Evolutionary conservation across 495 filamentous ascomycete species (phyloP), one percentile per base, ranked within the genome.

Genomic region (Penicillium pulvis): DNA sequence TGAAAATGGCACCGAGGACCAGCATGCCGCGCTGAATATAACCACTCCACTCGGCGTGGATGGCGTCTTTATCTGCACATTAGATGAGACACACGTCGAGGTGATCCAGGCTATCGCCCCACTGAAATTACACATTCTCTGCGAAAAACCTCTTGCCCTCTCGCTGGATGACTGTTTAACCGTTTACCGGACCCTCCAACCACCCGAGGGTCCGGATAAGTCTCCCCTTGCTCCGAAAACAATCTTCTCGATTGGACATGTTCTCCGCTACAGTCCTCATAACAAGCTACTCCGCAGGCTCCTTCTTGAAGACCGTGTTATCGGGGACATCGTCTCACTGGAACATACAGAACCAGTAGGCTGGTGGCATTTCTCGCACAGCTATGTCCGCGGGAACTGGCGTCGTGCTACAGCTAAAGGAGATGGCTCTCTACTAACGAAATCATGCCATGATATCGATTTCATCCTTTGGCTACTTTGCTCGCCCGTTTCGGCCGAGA

Each of bases 341-440:
- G 90, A 93, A 59, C 94, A 98, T 68, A 91, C 89, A 1, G 95
- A 98, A 71, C 94, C 94, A 0, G 88, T 98, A 1, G 94, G 94
- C 3, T 95, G 88, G 84, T 98, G 91, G 91, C 94, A 98, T 72
- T 98, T 97, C 67, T 78, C 88, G 1, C 94, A 98, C 74, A 90
- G 86, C 63, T 98, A 97, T 63, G 94, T 98, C 23, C 84, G 87
- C 19, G 94, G 94, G 14, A 97, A 97, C 73, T 98, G 94, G 94
- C 86, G 94, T 6, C 90, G 88, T 48, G 86, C 88, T 55, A 87
- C 82, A 2, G 79, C 78, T 0, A 46, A 47, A 3, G 78, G 78
- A 11, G 76, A 77, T 42, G 78, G 78, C 4, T 76, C 88, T 7
- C 78, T 98, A 6, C 80, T 98, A 11, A 96, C 94, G 4, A 98